Conservation (phyloP, 2,329 filamentous ascomycete genomes). For the Penicillium palitans region DNA sequence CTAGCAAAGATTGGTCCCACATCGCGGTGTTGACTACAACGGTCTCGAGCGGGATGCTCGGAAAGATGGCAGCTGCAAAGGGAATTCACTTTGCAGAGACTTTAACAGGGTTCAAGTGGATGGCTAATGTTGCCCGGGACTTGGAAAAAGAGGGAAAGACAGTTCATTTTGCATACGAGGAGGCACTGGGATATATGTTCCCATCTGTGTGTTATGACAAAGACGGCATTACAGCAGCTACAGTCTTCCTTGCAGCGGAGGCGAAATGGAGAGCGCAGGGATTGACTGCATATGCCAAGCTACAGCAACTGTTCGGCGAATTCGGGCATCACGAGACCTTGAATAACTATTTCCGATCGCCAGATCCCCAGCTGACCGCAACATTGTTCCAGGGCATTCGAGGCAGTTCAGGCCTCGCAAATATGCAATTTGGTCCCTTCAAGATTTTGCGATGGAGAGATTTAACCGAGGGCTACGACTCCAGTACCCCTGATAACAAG, state of each 20-base stretch:
- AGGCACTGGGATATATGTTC: constrained; percentile 68
- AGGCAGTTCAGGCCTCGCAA: constrained; percentile 43
- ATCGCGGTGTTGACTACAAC: constrained; percentile 62
- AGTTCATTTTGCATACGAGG: constrained; percentile 62
- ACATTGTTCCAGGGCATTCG: constrained; percentile 58
- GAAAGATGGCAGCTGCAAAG: constrained; percentile 55
- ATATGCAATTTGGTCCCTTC: constrained; percentile 51
- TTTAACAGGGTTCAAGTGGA: constrained; percentile 68
- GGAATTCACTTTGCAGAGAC: constrained; percentile 62
- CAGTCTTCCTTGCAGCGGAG: constrained; percentile 59
- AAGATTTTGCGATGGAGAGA: constrained; percentile 61
- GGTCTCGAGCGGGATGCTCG: constrained; percentile 64
- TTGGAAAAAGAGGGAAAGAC: constrained; percentile 52
- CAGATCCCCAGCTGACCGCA: constrained; percentile 53
- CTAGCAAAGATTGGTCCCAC: constrained; percentile 37
- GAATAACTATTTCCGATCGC: constrained; percentile 64
- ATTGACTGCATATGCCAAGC: constrained; percentile 58
- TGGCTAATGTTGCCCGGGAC: constrained; percentile 61
- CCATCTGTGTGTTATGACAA: constrained; percentile 63
- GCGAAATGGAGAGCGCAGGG: constrained; percentile 53
- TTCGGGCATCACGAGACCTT: constrained; percentile 64
- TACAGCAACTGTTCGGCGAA: constrained; percentile 57
- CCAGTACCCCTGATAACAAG: constrained; percentile 51
- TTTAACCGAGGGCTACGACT: constrained; percentile 62
- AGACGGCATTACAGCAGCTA: constrained; percentile 62